Percentiles rank a stretch among this genome's conserved stretches.
These are phyloP conservation scores for Fraxinus angustifolia DNA, from an alignment of 305 asterid genomes.

Conservation along the genomic window DNA sequence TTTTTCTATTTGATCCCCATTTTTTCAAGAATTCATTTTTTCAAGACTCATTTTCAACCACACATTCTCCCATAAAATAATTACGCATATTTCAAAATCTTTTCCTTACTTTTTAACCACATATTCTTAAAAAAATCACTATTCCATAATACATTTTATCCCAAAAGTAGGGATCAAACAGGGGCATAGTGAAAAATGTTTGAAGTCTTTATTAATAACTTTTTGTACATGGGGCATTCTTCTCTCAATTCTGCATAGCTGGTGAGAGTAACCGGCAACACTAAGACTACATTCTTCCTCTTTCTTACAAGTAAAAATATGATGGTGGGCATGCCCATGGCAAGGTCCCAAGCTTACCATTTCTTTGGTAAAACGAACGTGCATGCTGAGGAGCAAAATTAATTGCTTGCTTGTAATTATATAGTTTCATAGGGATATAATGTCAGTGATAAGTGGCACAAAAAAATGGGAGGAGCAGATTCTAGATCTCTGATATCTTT, in stretches of 20 bases:
- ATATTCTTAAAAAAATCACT: not conserved
- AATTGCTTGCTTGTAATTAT: not conserved
- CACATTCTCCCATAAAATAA: not conserved
- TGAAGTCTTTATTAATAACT: not conserved
- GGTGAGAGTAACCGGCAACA: constrained; percentile 7
- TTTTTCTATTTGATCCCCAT: not conserved
- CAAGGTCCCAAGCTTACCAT: not conserved
- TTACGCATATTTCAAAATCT: not conserved
- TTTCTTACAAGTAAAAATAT: not conserved
- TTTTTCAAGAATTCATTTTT: too few relatives aligned
- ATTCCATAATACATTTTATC: not conserved
- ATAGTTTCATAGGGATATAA: not conserved
- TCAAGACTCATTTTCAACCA: not conserved
- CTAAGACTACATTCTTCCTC: constrained; percentile 1
- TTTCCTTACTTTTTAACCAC: not conserved
- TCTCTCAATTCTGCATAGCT: constrained; percentile 6
- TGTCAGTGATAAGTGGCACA: not conserved
- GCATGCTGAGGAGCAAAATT: not conserved
- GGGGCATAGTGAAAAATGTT: not conserved
- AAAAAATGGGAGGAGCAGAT: not conserved
- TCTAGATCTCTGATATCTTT: not conserved
- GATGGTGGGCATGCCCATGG: not conserved
- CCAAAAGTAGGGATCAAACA: not conserved
- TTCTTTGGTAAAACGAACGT: constrained; percentile 1
- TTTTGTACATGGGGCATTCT: not conserved